Conservation (phyloP, 768 basidiomycete genomes). For the Daedalea quercina region DNA sequence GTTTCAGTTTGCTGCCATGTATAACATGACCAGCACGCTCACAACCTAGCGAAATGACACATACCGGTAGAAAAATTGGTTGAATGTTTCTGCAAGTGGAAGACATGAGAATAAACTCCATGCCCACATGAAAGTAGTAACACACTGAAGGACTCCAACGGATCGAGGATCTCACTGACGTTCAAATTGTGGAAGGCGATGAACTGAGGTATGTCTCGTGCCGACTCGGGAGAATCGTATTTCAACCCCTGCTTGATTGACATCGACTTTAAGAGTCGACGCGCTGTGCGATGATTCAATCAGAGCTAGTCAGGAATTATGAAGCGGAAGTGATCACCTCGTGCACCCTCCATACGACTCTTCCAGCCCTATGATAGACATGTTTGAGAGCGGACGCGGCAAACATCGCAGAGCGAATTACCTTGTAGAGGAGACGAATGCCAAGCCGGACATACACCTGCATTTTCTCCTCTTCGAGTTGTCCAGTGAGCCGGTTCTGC, state of each 20-base stretch:
- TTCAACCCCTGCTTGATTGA: conserved; percentile 93
- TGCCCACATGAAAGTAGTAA: conserved; percentile 9
- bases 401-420: conserved; percentile 13
- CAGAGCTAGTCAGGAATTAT: background rate
- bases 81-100: conserved; percentile 67
- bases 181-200: conserved; percentile 87
- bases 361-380: conserved; percentile 57
- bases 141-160: conserved; percentile 77
- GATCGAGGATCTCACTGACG: conserved; percentile 76
- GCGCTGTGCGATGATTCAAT: conserved; percentile 36
- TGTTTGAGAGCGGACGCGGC: background rate
- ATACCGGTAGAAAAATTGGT: conserved; percentile 82
- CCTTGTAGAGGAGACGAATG: conserved; percentile 88
- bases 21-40: conserved; percentile 1
- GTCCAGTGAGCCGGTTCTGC: conserved; percentile 87
- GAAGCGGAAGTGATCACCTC: conserved; percentile 47
- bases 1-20: conserved; percentile 69
- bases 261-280: conserved; percentile 78
- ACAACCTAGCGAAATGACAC: conserved; percentile 2
- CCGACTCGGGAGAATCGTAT: conserved; percentile 84
- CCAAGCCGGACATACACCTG: conserved; percentile 89
- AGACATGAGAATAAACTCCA: background rate
- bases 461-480: conserved; percentile 98
- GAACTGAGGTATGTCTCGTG: conserved; percentile 77
- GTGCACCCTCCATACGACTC: conserved; percentile 80